Conservation (phyloP, 176 grass and related monocot species). For the Melocanna baccifera region DNA sequence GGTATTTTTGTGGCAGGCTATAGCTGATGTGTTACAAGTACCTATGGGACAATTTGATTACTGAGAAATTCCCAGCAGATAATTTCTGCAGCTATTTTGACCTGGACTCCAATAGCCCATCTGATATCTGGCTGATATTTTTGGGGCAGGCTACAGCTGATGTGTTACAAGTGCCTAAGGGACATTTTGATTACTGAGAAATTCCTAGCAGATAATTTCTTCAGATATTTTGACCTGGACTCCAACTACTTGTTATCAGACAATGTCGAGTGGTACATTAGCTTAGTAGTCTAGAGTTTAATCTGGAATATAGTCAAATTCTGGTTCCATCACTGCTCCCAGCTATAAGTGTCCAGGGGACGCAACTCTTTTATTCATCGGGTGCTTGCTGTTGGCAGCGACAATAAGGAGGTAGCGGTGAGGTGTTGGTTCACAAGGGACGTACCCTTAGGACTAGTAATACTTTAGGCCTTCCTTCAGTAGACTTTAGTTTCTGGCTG, state of each 20-base stretch:
- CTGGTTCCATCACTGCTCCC: too few species aligned
- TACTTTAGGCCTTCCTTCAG: too few species aligned
- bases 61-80: constrained; percentile 44
- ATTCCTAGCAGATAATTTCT: constrained; percentile 63
- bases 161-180: constrained; percentile 96
- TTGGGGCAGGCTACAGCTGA: constrained; percentile 78
- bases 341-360: too few species aligned
- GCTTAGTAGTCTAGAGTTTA: too few species aligned
- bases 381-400: too few species aligned
- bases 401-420: too few species aligned
- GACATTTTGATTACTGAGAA: constrained; percentile 54
- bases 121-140: constrained; percentile 24
- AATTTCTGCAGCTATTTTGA: constrained; percentile 82
- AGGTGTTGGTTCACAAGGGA: too few species aligned
- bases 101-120: constrained; percentile 48
- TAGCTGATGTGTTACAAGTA: constrained; percentile 98
- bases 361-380: too few species aligned
- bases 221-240: constrained; percentile 73
- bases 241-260: constrained; percentile 59
- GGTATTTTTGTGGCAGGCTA: constrained; percentile 54
- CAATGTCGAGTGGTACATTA: constrained; percentile 55
- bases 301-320: too few species aligned
- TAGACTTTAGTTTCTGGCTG: too few species aligned
- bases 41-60: constrained; percentile 72
- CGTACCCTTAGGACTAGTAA: too few species aligned